These are phyloP conservation scores for Agapanthus africanus DNA, from an alignment of 106 monocot species.

Conservation along the genomic window DNA sequence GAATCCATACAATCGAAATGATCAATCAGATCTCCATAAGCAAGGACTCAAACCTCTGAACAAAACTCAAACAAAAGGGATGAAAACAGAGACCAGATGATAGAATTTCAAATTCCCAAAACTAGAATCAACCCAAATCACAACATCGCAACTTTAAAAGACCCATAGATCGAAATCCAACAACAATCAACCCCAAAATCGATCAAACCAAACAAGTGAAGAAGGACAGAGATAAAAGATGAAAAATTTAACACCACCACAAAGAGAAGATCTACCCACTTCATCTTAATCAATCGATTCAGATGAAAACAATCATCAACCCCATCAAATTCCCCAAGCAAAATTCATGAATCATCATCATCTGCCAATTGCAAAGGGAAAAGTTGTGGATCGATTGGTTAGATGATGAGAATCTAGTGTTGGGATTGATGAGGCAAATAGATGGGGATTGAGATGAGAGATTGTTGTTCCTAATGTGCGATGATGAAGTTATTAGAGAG, in stretches of 20 bases:
- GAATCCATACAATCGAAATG: neutral
- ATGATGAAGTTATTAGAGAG: too few relatives aligned
- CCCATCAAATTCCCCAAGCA: neutral
- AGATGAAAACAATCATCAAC: neutral
- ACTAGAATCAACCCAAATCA: too few relatives aligned
- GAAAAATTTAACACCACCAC: too few relatives aligned
- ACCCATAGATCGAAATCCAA: neutral
- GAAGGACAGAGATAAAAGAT: neutral
- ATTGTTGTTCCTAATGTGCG: too few relatives aligned
- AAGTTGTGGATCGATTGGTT: neutral
- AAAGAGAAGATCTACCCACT: neutral
- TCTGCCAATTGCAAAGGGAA: conserved; percentile 1
- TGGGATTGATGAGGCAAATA: neutral
- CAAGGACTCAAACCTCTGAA: neutral
- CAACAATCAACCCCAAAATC: neutral
- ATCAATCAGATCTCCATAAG: neutral
- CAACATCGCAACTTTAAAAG: too few relatives aligned
- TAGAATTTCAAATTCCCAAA: neutral
- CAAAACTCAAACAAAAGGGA: neutral
- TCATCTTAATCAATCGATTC: neutral
- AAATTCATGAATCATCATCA: neutral
- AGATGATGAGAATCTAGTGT: neutral
- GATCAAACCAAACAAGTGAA: neutral
- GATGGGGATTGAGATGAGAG: too few relatives aligned
- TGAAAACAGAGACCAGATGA: neutral